Base-by-base conservation (phyloP, 2,329 filamentous ascomycete genomes). In the Verticillium dahliae region DNA sequence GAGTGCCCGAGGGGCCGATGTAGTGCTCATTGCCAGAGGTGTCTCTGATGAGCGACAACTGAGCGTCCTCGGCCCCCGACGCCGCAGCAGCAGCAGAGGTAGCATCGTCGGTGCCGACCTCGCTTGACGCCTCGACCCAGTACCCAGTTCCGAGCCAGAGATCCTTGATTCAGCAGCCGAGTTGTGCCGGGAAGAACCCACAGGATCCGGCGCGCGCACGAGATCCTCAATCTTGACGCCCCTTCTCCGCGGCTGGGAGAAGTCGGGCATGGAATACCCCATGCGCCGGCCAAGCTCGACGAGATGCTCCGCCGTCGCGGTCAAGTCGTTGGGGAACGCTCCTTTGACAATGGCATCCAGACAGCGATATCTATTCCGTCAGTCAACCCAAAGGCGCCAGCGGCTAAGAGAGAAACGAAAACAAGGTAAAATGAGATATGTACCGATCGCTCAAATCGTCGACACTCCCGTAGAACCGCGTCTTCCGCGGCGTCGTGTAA, bases 391-490 rank as follows among this genome's bases (percentile, higher is more conserved):
- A 31, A 31, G 27, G 27, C 27, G 4, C 4, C n/a, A 31, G 27
- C 27, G 27, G 27, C 27, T 31, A 31, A 31, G 27, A 31, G 27
- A 31, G 27, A 31, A 31, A 31, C 4, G 27, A 4, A 31, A 31
- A 31, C 27, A 31, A 31, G 5, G 27, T 31, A 5, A 31, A 31
- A 31, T 31, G 27, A 31, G 4, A 31, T 31, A 31, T 31, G 59
- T 57, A 74, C 73, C 72, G 65, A 59, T 75, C 73, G 57, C 73
- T 74, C 22, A 76, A 62, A 60, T 74, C 72, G 45, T 75, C 73
- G 5, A 75, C 61, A 58, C 72, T 74, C 1, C 73, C 74, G 34
- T 75, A 76, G 64, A 76, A 74, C 50, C 70, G 67, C n/a, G 72
- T 73, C 65, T 74, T 75, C 6, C 73, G 68, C 1, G 72, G 74